Percentiles rank a stretch among this genome's conserved stretches.
Evolutionary conservation across 352 stramenopile genomes (phyloP).

Genomic region (Pythium utonaiense): DNA sequence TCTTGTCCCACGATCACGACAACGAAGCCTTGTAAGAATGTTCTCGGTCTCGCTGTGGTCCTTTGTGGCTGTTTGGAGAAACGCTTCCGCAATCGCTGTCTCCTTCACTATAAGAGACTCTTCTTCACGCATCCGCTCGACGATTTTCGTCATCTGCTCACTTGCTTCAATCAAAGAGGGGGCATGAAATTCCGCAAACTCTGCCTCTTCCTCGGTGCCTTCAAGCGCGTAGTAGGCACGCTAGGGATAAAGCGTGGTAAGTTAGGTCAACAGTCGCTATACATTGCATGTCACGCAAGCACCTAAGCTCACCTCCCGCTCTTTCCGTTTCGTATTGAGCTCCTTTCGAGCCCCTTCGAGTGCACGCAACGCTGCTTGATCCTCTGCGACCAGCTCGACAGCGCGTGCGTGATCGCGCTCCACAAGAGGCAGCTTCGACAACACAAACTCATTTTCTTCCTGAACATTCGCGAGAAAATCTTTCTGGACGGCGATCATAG

Average conservation of each 20-base stretch:
- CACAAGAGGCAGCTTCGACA: constrained; percentile 52
- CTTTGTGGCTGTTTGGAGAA: constrained; percentile 20
- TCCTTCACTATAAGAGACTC: constrained; percentile 22
- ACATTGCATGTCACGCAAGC: neutral
- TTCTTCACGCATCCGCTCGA: constrained; percentile 33
- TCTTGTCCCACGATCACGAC: constrained; percentile 31
- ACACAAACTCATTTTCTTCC: constrained; percentile 43
- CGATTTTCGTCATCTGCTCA: constrained; percentile 47
- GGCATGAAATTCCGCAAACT: constrained; percentile 70
- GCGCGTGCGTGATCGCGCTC: constrained; percentile 53
- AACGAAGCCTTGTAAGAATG: constrained; percentile 41
- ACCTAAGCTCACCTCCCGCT: constrained; percentile 35
- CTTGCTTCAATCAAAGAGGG: constrained; percentile 58
- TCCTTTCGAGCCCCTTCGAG: constrained; percentile 30
- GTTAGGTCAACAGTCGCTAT: neutral
- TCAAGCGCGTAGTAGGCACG: constrained; percentile 45
- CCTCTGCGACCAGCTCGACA: constrained; percentile 39
- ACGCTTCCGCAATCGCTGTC: constrained; percentile 6
- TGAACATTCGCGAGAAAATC: constrained; percentile 47
- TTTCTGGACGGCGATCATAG: constrained; percentile 46
- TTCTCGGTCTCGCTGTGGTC: constrained; percentile 21
- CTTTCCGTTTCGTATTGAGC: constrained; percentile 32
- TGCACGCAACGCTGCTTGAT: constrained; percentile 25
- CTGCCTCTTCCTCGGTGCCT: constrained; percentile 72
- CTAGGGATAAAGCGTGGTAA: constrained; percentile 11